phyloP scores from a whole-genome alignment of 495 filamentous ascomycete species.

The Hypoxylon fragiforme region DNA sequence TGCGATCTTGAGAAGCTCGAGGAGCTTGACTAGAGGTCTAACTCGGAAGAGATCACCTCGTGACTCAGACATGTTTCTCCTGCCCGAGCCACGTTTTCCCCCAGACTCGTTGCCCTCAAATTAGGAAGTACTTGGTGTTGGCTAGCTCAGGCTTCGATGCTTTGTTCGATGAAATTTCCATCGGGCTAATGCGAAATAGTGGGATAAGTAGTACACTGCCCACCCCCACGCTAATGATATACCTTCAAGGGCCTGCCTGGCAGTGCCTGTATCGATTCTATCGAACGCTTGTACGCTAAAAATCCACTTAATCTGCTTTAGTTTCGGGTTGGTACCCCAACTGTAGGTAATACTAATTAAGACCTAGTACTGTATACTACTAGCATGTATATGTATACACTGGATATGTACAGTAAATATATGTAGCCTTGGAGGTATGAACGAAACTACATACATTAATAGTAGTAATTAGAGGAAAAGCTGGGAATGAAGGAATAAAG shows the following conservation, averaged over 20 bases:
- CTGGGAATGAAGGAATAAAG: no score
- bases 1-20: no score
- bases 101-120: slow-evolving; percentile 23
- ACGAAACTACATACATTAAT: neutral
- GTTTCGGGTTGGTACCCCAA: no score
- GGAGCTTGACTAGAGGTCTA: no score
- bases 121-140: slow-evolving; percentile 21
- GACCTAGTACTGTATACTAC: no score
- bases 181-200: slow-evolving; percentile 32
- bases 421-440: neutral
- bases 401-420: no score
- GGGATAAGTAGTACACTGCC: slow-evolving; percentile 8
- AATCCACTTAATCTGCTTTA: no score
- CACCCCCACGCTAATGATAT: slow-evolving; percentile 25
- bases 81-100: slow-evolving; percentile 31
- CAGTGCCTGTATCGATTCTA: no score
- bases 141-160: slow-evolving; percentile 34
- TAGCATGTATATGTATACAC: neutral
- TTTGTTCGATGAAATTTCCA: slow-evolving; percentile 31
- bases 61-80: slow-evolving; percentile 22
- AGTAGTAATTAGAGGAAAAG: neutral
- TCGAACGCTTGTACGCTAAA: slow-evolving; percentile 17
- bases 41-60: slow-evolving; percentile 26
- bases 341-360: no score
- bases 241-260: neutral